Evolutionary conservation across 2,329 filamentous ascomycete species (phyloP).

Genomic region (Botrytis galanthina): DNA sequence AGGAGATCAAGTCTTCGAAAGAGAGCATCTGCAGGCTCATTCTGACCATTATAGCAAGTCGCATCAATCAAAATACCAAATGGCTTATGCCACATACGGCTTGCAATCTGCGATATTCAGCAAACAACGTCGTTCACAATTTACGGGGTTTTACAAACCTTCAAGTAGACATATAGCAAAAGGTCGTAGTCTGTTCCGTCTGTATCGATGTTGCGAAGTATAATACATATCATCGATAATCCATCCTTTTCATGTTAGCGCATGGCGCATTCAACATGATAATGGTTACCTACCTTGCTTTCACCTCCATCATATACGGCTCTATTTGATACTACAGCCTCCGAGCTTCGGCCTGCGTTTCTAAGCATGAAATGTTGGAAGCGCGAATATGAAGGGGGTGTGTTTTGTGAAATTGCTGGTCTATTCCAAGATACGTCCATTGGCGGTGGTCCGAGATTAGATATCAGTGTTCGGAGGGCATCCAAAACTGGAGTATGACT

Average conservation of each 20-base stretch:
- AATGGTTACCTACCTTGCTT: constrained; percentile 52
- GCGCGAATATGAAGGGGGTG: constrained; percentile 61
- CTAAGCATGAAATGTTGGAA: constrained; percentile 73
- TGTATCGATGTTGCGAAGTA: constrained; percentile 64
- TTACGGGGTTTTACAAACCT: constrained; percentile 44
- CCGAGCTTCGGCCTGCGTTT: constrained; percentile 63
- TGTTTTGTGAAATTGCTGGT: constrained; percentile 62
- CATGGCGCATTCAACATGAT: background rate
- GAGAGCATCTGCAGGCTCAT: constrained; percentile 63
- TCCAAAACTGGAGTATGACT: constrained; percentile 58
- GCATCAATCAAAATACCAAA: constrained; percentile 68
- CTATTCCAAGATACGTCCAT: constrained; percentile 69
- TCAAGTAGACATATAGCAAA: constrained; percentile 65
- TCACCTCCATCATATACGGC: constrained; percentile 70
- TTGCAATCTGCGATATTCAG: constrained; percentile 54
- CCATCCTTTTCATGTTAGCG: constrained; percentile 50
- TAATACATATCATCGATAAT: constrained; percentile 66
- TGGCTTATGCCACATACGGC: constrained; percentile 66
- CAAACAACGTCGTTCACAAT: background rate
- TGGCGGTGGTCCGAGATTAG: constrained; percentile 64
- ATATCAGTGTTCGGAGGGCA: constrained; percentile 59
- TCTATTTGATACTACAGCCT: constrained; percentile 61
- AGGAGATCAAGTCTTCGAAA: constrained; percentile 63
- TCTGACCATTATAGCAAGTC: constrained; percentile 67
- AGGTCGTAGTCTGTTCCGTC: constrained; percentile 65